phyloP scores from a whole-genome alignment of 2,329 filamentous ascomycete species.

The Fusarium tuaranense region DNA sequence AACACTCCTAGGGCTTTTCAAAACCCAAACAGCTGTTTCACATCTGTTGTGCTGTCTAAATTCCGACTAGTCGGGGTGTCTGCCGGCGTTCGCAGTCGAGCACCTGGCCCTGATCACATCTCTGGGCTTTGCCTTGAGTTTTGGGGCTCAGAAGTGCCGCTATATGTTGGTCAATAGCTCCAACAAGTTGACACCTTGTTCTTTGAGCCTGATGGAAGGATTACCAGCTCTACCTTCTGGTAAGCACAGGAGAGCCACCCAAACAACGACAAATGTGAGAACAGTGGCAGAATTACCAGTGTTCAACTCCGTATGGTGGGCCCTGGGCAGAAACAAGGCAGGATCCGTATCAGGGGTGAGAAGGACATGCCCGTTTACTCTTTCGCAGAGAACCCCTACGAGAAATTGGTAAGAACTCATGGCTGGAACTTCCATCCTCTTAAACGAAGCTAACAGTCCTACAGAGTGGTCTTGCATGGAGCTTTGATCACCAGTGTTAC shows the following conservation, averaged over 20 bases:
- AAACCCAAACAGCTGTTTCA: not conserved
- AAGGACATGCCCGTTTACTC: not conserved
- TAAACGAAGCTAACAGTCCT: not conserved
- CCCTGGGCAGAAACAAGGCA: not conserved
- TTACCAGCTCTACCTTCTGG: not conserved
- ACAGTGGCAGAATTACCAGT: not conserved
- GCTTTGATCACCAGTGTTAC: not conserved
- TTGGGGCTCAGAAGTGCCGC: not conserved
- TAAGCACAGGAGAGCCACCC: not conserved
- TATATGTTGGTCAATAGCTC: constrained; percentile 18
- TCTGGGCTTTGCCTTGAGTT: constrained; percentile 18
- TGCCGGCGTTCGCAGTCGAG: not conserved
- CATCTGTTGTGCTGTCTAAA: not conserved
- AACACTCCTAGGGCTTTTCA: not conserved
- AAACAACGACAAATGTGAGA: not conserved
- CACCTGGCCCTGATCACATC: not conserved
- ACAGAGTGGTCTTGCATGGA: not conserved
- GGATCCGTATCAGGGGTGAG: not conserved
- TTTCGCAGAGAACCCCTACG: not conserved
- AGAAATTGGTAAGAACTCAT: constrained; percentile 1
- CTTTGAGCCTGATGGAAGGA: not conserved
- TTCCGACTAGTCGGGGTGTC: not conserved
- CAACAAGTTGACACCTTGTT: not conserved
- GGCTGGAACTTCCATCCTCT: too few relatives aligned
- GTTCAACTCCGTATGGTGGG: constrained; percentile 1